A percentile compares a stretch with the other conserved stretches of the same genome.
Evolutionary conservation across 257 asterid species (phyloP).

Genomic region (Solanum rostratum): DNA sequence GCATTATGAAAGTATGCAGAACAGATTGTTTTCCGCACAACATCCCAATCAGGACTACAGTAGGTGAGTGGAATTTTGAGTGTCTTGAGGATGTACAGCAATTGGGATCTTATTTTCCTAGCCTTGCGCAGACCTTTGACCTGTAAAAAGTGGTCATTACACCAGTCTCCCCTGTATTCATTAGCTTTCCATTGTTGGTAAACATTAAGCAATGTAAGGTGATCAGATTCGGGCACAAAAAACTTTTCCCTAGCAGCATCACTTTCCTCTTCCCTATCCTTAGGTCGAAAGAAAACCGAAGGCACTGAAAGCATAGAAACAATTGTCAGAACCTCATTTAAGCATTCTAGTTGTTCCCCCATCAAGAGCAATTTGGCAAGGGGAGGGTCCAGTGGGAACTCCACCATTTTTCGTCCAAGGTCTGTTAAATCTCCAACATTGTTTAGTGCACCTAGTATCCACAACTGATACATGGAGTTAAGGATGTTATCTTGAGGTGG

Average conservation of each 20-base stretch:
- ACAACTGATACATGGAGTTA: conserved; percentile 88
- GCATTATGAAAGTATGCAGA: conserved; percentile 85
- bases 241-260: conserved; percentile 88
- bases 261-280: conserved; percentile 89
- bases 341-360: conserved; percentile 69
- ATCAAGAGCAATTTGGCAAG: conserved; percentile 87
- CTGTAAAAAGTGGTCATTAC: conserved; percentile 77
- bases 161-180: conserved; percentile 81
- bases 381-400: conserved; percentile 88
- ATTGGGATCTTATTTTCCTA: conserved; percentile 76
- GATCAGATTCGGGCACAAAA: conserved; percentile 90
- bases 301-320: conserved; percentile 97
- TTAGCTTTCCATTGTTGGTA: conserved; percentile 85
- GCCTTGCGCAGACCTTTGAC: conserved; percentile 85
- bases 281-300: conserved; percentile 80
- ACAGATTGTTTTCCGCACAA: conserved; percentile 72
- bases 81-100: conserved; percentile 61
- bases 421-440: conserved; percentile 65
- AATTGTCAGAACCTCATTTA: conserved; percentile 76
- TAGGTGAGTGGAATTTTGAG: conserved; percentile 62
- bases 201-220: conserved; percentile 70
- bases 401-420: conserved; percentile 96
- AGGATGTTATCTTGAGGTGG: conserved; percentile 94
- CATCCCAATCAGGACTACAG: conserved; percentile 80
- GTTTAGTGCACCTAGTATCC: conserved; percentile 86